A percentile compares a stretch with the other conserved stretches of the same genome.
phyloP scores from a whole-genome alignment of 305 asterid species.

The Fraxinus dipetala region DNA sequence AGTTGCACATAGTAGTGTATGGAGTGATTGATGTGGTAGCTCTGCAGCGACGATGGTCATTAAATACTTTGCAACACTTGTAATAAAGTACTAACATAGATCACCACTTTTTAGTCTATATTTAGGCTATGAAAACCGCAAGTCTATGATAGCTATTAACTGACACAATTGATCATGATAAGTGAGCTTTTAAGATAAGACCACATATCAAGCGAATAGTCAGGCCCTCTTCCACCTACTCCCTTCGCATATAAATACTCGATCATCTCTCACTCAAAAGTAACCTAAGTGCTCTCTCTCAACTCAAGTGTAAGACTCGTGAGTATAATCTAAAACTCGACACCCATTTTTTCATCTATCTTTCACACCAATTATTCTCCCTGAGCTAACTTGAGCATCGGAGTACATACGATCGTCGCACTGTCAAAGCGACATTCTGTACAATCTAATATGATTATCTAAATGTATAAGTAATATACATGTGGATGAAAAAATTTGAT shows the following conservation, averaged over 20 bases:
- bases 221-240: neutral
- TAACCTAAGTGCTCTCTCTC: neutral
- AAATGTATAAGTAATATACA: no score
- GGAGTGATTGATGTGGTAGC: no score
- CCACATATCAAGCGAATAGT: neutral
- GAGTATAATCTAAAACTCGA: neutral
- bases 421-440: neutral
- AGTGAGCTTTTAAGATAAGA: neutral
- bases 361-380: neutral
- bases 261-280: neutral
- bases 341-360: neutral
- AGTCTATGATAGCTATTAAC: neutral
- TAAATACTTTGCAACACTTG: no score
- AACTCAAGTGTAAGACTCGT: neutral
- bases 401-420: no score
- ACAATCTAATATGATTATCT: neutral
- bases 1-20: neutral
- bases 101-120: no score
- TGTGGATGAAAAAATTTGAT: no score
- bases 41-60: neutral
- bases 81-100: no score
- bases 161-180: neutral
- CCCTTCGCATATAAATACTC: neutral
- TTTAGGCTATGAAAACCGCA: neutral
- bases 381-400: neutral